Conservation (phyloP, 306 rosid genomes). For the Cucurbita moschata region DNA sequence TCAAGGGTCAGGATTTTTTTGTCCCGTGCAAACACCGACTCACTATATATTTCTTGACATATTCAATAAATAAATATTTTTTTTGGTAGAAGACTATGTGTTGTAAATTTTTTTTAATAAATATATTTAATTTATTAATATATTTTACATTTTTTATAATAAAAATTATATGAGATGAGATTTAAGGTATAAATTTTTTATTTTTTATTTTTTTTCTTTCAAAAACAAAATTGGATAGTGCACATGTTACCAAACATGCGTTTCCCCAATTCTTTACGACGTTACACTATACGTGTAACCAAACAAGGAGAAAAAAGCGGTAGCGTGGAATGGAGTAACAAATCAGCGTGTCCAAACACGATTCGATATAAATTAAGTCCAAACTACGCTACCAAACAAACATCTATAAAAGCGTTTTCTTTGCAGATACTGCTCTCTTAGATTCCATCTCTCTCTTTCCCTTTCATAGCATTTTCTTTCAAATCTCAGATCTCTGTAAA, state of each 20-base stretch:
- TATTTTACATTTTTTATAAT: no score
- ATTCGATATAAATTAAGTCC: slow-evolving; percentile 4
- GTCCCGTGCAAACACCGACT: no score
- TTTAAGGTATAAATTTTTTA: no score
- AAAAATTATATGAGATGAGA: no score
- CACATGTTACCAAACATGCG: not conserved
- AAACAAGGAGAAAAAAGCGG: not conserved
- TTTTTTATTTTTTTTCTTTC: not conserved
- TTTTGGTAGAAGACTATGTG: no score
- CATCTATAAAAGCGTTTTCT: slow-evolving; percentile 1
- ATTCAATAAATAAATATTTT: no score
- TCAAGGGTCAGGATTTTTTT: no score
- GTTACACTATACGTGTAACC: not conserved
- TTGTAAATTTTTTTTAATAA: no score
- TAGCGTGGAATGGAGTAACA: not conserved
- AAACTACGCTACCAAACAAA: not conserved
- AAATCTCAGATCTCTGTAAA: slow-evolving; percentile 3
- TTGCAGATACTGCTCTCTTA: not conserved
- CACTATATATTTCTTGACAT: no score
- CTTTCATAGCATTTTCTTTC: not conserved
- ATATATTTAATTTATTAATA: no score
- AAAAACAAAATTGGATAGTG: not conserved
- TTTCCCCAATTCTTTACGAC: not conserved
- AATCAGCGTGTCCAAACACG: not conserved
- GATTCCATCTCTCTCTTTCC: not conserved